These are phyloP conservation scores for Xylaria nigripes DNA, from an alignment of 495 filamentous ascomycete genomes.

Conservation along the genomic window DNA sequence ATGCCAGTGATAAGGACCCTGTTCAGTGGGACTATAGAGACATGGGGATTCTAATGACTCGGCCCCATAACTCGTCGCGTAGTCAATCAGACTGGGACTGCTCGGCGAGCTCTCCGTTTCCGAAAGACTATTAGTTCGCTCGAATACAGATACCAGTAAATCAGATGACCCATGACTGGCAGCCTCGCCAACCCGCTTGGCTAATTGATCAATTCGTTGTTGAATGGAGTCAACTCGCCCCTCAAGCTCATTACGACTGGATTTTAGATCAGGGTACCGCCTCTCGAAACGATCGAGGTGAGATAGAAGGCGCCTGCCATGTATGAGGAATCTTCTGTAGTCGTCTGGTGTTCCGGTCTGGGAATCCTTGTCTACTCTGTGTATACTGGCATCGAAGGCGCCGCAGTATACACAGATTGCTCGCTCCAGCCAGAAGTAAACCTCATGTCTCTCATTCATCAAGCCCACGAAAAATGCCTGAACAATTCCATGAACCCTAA, in stretches of 20 bases:
- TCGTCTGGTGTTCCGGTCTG: slow-evolving; percentile 59
- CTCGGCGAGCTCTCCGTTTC: slow-evolving; percentile 34
- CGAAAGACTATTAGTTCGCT: slow-evolving; percentile 60
- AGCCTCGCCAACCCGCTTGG: slow-evolving; percentile 40
- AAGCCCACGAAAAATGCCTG: slow-evolving; percentile 71
- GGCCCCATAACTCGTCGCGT: slow-evolving; percentile 16
- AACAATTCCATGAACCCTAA: slow-evolving; percentile 70
- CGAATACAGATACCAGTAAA: slow-evolving; percentile 58
- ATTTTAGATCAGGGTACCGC: slow-evolving; percentile 27
- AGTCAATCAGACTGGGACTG: slow-evolving; percentile 27
- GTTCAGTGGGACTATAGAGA: slow-evolving; percentile 16
- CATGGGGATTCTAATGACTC: slow-evolving; percentile 21
- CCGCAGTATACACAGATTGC: slow-evolving; percentile 52
- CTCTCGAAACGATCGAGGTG: slow-evolving; percentile 40
- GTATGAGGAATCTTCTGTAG: slow-evolving; percentile 61
- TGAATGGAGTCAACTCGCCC: slow-evolving; percentile 45
- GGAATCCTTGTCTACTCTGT: slow-evolving; percentile 47
- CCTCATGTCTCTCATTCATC: slow-evolving; percentile 49
- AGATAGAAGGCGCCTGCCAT: slow-evolving; percentile 50
- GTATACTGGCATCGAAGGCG: slow-evolving; percentile 54
- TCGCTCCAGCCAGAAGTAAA: slow-evolving; percentile 56
- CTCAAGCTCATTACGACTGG: slow-evolving; percentile 40
- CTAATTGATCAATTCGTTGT: slow-evolving; percentile 48
- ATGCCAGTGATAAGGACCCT: slow-evolving; percentile 29
- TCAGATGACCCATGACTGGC: slow-evolving; percentile 35